phyloP scores from a whole-genome alignment of 345 rosid species.

The Aegle marmelos region DNA sequence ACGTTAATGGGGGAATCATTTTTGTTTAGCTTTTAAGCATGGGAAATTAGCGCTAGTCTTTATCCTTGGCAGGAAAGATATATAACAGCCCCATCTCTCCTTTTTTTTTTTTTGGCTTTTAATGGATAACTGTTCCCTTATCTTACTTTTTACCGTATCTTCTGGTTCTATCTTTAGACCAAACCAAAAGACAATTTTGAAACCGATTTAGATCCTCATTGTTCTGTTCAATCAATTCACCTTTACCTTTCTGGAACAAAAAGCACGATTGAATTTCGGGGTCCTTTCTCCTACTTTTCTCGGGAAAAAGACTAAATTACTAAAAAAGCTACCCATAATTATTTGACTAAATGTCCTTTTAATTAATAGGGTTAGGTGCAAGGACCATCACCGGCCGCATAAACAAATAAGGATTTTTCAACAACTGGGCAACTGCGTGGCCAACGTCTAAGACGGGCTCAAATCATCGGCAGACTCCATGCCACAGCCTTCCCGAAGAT shows the following conservation, averaged over 20 bases:
- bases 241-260: conserved; percentile 12
- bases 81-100: too few relatives aligned
- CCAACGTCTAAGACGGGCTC: neutral
- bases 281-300: neutral
- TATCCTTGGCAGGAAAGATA: neutral
- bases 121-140: neutral
- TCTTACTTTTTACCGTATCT: neutral
- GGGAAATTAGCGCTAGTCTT: neutral
- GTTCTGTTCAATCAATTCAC: neutral
- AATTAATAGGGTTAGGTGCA: conserved; percentile 18
- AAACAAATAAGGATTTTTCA: neutral
- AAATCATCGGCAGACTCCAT: neutral
- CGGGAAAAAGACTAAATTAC: neutral
- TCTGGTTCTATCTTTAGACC: neutral
- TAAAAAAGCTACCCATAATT: neutral
- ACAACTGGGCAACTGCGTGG: neutral
- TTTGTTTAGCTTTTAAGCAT: neutral
- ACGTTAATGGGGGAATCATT: neutral
- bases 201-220: neutral
- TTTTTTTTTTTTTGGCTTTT: neutral
- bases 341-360: neutral
- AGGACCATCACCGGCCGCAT: conserved; percentile 14
- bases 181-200: neutral
- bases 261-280: neutral
- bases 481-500: neutral